These are phyloP conservation scores for Scopulariopsis brevicaulis DNA, from an alignment of 2,329 filamentous ascomycete genomes.

Conservation along the genomic window DNA sequence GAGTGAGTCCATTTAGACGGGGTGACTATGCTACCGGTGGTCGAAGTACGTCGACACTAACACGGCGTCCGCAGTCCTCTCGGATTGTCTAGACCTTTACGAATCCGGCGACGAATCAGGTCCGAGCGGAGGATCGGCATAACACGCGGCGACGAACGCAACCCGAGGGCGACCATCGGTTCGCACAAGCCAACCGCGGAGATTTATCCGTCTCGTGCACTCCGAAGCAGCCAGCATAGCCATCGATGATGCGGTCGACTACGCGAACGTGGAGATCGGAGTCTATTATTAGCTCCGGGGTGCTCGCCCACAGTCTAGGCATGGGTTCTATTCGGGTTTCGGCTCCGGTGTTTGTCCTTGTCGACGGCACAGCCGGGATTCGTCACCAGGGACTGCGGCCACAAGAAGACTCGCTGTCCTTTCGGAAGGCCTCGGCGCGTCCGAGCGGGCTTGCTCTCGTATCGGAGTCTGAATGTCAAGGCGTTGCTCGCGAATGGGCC, in stretches of 20 bases:
- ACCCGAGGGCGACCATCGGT: not conserved
- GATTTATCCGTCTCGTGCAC: not conserved
- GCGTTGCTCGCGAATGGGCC: too few species aligned
- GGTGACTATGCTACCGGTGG: not conserved
- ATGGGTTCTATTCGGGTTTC: too few species aligned
- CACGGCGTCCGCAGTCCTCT: slow-evolving; percentile 13
- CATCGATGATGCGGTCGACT: not conserved
- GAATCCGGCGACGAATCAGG: slow-evolving; percentile 24
- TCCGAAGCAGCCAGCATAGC: not conserved
- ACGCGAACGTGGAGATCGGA: not conserved
- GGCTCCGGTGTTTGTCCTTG: not conserved
- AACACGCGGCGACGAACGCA: not conserved
- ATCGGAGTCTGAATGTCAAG: too few species aligned
- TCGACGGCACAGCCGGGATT: not conserved
- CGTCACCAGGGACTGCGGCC: not conserved
- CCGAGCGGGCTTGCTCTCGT: too few species aligned
- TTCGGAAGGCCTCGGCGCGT: not conserved
- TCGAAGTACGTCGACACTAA: not conserved
- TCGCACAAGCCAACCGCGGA: not conserved
- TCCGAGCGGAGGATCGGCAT: slow-evolving; percentile 12
- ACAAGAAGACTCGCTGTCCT: not conserved
- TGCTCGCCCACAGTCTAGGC: not conserved
- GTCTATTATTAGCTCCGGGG: not conserved
- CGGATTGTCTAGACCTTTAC: slow-evolving; percentile 32
- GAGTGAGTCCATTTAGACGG: slow-evolving; percentile 41